Evolutionary conservation across 352 stramenopile genomes (phyloP), one percentile per base, ranked within the genome.

Genomic region (Pythium coloratum): DNA sequence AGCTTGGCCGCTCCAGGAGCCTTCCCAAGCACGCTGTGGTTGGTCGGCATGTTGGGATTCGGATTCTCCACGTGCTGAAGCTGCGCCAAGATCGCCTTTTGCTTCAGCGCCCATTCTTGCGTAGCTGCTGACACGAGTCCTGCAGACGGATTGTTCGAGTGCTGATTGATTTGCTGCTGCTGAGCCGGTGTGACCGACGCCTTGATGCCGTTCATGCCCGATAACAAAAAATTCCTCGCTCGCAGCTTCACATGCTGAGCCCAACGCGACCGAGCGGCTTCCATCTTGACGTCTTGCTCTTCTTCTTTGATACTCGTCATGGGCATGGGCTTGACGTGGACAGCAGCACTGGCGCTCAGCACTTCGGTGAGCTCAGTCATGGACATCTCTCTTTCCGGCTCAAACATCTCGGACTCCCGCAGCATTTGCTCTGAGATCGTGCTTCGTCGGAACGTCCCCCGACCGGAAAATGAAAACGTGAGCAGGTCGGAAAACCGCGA

Each of bases 301-400:
- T 92, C 84, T 63, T 92, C 80, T 42, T 93, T 96, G 71, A 94
- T 92, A 70, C 84, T 93, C 18, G 85, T 91, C 66, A 92, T 84
- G 65, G 88, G 81, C 61, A 91, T 86, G 46, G 75, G 82, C 64
- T 87, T 89, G 40, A 79, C 75, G 55, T 92, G 70, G 26, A 83
- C 73, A 54, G 89, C 76, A 28, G 30, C 66, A 12, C 47, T 89
- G 0, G 76, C 76, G 55, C 81, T 89, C 2, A 96, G 77, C 24
- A 94, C 82, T 38, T 94, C 84, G 13, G 80, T 82, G n/a, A 96
- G 59, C 55, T 96, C 88, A 0, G 72, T 70, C 30, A 75, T 84
- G 33, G 86, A 93, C 16, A 94, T 69, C 60, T 91, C 84, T 32
- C 86, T 80, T 70, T 94, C 86, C 0, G 84, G 86, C 58, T 94